Evolutionary conservation across 1,139 yeast genomes (phyloP).

Genomic region (Yamadazyma sp.): DNA sequence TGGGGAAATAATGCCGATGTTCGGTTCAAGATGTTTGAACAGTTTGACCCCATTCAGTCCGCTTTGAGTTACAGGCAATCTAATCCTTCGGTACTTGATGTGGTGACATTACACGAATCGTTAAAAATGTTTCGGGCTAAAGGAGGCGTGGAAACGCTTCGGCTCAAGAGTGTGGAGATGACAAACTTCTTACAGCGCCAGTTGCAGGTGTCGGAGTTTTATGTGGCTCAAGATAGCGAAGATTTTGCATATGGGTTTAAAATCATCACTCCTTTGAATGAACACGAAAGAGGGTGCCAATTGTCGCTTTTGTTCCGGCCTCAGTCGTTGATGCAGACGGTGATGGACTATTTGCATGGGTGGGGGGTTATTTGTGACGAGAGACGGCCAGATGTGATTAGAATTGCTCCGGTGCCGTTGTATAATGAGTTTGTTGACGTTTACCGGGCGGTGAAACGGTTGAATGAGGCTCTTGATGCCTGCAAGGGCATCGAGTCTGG

Average conservation of each 20-base stretch:
- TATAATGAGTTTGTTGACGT: constrained; percentile 78
- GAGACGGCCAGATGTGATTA: constrained; percentile 81
- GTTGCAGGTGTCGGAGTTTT: constrained; percentile 45
- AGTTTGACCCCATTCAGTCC: constrained; percentile 75
- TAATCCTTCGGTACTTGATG: constrained; percentile 87
- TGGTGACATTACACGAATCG: constrained; percentile 68
- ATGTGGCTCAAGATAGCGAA: constrained; percentile 28
- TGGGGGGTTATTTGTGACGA: constrained; percentile 82
- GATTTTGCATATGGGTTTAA: constrained; percentile 47
- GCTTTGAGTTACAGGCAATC: constrained; percentile 90
- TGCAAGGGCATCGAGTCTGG: too few relatives aligned
- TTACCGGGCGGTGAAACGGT: constrained; percentile 39
- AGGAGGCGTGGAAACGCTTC: constrained; percentile 63
- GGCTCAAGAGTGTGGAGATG: constrained; percentile 56
- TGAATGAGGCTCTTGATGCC: constrained; percentile 47
- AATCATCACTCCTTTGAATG: constrained; percentile 69
- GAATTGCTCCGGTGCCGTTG: constrained; percentile 81
- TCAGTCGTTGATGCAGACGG: constrained; percentile 61
- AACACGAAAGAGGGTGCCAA: constrained; percentile 73
- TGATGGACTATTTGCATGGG: constrained; percentile 49
- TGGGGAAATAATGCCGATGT: constrained; percentile 82
- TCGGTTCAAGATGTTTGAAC: constrained; percentile 78
- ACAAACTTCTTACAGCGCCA: constrained; percentile 57
- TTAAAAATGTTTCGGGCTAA: constrained; percentile 55
- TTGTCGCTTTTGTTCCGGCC: constrained; percentile 63